A percentile compares a stretch with the other conserved stretches of the same genome.
Conservation (phyloP, 2,329 filamentous ascomycete species). For the Talaromyces atroroseus region DNA sequence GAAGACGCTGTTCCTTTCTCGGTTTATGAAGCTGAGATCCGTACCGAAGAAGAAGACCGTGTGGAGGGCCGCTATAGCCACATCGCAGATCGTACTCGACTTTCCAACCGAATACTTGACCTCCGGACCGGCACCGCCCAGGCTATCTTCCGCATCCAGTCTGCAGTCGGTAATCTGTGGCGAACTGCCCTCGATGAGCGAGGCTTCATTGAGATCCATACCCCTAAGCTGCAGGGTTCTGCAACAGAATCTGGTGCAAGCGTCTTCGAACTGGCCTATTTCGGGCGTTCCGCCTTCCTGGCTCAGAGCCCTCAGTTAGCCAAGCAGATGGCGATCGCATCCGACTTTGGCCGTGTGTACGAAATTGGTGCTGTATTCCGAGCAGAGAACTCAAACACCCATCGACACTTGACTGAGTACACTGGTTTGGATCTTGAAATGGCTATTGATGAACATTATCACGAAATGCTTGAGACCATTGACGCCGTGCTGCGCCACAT, state of each 20-base stretch:
- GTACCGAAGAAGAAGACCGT: conserved; percentile 47
- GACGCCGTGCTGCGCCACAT: conserved; percentile 78
- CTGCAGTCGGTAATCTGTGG: conserved; percentile 74
- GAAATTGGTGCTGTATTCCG: conserved; percentile 88
- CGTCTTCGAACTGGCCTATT: conserved; percentile 90
- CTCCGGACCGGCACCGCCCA: conserved; percentile 81
- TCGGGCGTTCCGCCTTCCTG: conserved; percentile 77
- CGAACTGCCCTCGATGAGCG: conserved; percentile 66
- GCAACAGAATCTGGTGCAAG: conserved; percentile 88
- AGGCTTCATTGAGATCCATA: conserved; percentile 89
- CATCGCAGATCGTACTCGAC: conserved; percentile 66
- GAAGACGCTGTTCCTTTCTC: conserved; percentile 62
- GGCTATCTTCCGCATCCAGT: conserved; percentile 80
- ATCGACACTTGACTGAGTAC: conserved; percentile 89
- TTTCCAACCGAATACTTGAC: conserved; percentile 75
- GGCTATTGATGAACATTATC: conserved; percentile 82
- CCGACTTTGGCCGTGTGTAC: conserved; percentile 84
- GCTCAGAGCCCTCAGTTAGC: conserved; percentile 88
- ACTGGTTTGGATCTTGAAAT: conserved; percentile 91
- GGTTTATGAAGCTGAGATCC: conserved; percentile 63
- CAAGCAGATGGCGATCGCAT: conserved; percentile 88
- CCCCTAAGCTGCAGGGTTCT: conserved; percentile 81
- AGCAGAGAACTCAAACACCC: conserved; percentile 92
- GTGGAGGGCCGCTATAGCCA: conserved; percentile 54
- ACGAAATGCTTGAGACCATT: conserved; percentile 74